A percentile compares a stretch with the other conserved stretches of the same genome.
Evolutionary conservation across 768 basidiomycete genomes (phyloP).

Genomic region (Xerocomus spinulosus): DNA sequence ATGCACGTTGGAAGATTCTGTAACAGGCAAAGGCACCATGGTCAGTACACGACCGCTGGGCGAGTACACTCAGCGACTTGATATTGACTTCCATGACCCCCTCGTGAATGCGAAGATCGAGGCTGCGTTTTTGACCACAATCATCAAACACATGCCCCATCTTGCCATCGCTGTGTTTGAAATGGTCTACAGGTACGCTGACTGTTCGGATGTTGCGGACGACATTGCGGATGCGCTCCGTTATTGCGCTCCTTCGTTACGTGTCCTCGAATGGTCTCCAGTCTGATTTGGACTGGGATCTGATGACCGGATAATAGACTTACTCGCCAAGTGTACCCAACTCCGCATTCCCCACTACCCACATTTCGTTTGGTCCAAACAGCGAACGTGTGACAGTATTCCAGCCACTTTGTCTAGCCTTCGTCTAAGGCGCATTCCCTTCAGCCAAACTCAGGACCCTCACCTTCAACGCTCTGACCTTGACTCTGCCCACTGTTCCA

Average conservation of each 20-base stretch:
- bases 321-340: slow-evolving; percentile 12
- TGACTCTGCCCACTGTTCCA: not conserved
- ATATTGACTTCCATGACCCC: slow-evolving; percentile 22
- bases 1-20: slow-evolving; percentile 9
- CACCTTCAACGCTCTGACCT: no score
- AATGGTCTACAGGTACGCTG: not conserved
- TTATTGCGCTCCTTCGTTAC: slow-evolving; percentile 11
- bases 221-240: slow-evolving; percentile 18
- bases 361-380: slow-evolving; percentile 9
- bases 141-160: slow-evolving; percentile 16
- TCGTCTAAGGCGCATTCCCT: no score
- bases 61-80: slow-evolving; percentile 21
- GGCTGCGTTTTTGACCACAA: slow-evolving; percentile 1
- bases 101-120: not conserved
- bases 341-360: slow-evolving; percentile 18
- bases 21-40: slow-evolving; percentile 8
- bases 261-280: slow-evolving; percentile 19
- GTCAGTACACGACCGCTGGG: slow-evolving; percentile 14
- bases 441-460: no score
- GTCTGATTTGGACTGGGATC: no score
- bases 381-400: not conserved
- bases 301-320: not conserved
- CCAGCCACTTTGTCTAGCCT: slow-evolving; percentile 11
- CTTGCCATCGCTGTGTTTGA: slow-evolving; percentile 18
- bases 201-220: no score